These are phyloP conservation scores for Thinopyrum elongatum DNA, from an alignment of 176 grass and related monocot species.

Conservation along the genomic window DNA sequence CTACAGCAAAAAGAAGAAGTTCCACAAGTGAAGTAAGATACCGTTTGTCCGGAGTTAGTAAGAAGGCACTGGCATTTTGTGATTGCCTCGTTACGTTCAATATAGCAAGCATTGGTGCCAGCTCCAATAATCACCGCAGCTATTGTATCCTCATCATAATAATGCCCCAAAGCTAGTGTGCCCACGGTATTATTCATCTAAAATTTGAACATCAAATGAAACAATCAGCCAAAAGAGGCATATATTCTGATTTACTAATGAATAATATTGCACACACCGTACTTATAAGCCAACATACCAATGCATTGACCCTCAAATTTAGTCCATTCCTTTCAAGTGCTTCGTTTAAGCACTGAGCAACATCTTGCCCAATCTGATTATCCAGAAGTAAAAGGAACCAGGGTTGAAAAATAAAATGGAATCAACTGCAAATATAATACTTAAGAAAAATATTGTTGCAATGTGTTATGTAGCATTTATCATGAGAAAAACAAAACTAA, in stretches of 20 bases:
- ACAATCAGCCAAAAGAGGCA: not conserved
- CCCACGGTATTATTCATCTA: conserved; percentile 95
- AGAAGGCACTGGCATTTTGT: conserved; percentile 63
- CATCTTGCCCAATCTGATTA: conserved; percentile 68
- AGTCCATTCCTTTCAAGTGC: conserved; percentile 72
- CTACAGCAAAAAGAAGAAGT: not conserved
- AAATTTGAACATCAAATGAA: conserved; percentile 13
- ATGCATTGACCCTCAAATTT: conserved; percentile 64
- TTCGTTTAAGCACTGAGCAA: conserved; percentile 80
- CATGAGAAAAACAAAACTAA: not conserved
- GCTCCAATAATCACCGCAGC: conserved; percentile 90
- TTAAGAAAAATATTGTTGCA: not conserved
- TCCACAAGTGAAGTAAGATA: conserved; percentile 40
- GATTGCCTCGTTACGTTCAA: conserved; percentile 67
- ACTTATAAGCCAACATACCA: conserved; percentile 52
- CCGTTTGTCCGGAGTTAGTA: conserved; percentile 58
- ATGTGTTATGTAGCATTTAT: not conserved
- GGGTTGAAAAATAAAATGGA: not conserved
- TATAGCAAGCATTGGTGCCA: conserved; percentile 88
- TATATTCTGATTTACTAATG: not conserved
- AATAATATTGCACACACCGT: not conserved
- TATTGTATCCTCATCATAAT: conserved; percentile 82
- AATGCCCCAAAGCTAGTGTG: conserved; percentile 80
- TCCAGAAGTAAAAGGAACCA: conserved; percentile 9
- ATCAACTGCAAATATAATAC: not conserved